A percentile compares a stretch with the other conserved stretches of the same genome.
Conservation (phyloP, 192 early-diverging fungal species). For the Rhizoclosmatium globosum region DNA sequence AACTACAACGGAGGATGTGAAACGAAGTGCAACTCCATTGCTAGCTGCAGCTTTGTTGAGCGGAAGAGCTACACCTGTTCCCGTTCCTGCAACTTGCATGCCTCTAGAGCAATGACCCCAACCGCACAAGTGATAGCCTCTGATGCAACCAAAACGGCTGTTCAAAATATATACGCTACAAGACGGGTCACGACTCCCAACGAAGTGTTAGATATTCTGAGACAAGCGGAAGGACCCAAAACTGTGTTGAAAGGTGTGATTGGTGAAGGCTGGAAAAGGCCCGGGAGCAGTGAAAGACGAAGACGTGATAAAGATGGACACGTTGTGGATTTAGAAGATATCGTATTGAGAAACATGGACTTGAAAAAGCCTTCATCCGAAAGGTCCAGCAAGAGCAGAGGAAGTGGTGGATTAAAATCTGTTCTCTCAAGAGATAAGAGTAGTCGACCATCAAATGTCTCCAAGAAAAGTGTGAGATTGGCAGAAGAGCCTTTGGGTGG, state of each 20-base stretch:
- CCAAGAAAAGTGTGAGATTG: neutral
- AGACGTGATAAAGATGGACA: neutral
- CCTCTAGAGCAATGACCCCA: slow-evolving; percentile 13
- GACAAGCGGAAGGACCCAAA: slow-evolving; percentile 17
- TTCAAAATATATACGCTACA: neutral
- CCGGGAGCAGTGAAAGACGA: neutral
- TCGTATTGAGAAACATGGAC: slow-evolving; percentile 28
- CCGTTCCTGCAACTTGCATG: slow-evolving; percentile 27
- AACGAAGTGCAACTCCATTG: neutral
- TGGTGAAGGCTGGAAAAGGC: slow-evolving; percentile 7
- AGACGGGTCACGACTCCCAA: slow-evolving; percentile 31
- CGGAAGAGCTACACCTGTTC: neutral
- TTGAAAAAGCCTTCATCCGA: neutral
- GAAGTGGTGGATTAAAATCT: neutral
- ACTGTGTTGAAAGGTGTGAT: slow-evolving; percentile 24
- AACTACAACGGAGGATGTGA: neutral
- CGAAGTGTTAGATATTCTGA: slow-evolving; percentile 29
- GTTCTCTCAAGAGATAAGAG: neutral
- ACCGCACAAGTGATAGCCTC: slow-evolving; percentile 27
- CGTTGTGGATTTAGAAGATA: slow-evolving; percentile 14
- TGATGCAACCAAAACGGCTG: slow-evolving; percentile 12
- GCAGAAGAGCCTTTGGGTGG: slow-evolving; percentile 20
- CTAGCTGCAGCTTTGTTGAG: neutral
- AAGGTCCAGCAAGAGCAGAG: neutral
- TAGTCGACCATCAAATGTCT: neutral